Conservation (phyloP, 345 rosid genomes). For the Microcos paniculata region DNA sequence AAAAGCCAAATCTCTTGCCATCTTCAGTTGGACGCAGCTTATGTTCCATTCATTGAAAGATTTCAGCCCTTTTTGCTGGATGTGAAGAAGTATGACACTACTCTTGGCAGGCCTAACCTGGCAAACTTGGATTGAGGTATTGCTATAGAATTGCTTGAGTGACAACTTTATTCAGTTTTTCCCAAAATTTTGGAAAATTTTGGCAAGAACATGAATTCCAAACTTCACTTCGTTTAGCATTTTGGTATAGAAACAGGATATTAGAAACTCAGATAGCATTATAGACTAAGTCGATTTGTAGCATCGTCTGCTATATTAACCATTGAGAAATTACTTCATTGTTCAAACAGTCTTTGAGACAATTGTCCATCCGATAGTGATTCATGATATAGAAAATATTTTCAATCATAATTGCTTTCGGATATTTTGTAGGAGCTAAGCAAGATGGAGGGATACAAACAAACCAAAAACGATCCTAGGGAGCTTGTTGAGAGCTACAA, state of each 20-base stretch:
- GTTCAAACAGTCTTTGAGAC: not conserved
- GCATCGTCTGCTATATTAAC: too few species aligned
- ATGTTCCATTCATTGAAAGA: constrained; percentile 75
- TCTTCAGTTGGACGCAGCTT: constrained; percentile 71
- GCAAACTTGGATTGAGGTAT: constrained; percentile 77
- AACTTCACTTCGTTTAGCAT: not conserved
- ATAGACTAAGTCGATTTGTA: not conserved
- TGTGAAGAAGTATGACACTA: constrained; percentile 54
- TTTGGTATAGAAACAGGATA: not conserved
- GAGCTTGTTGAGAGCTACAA: constrained; percentile 56
- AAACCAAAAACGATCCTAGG: constrained; percentile 60
- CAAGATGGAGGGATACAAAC: constrained; percentile 66
- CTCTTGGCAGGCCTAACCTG: constrained; percentile 71
- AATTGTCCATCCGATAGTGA: not conserved
- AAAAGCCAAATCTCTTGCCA: not conserved
- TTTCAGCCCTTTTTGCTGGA: constrained; percentile 47
- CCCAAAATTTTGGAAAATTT: not conserved
- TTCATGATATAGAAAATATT: too few species aligned
- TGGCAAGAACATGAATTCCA: not conserved
- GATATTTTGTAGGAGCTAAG: constrained; percentile 55
- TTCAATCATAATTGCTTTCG: too few species aligned
- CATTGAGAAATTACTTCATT: too few species aligned
- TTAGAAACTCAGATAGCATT: too few species aligned
- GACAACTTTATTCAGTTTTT: not conserved
- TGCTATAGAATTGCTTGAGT: not conserved